These are phyloP conservation scores for Exobasidium cylindrosporum DNA, from an alignment of 1,284 basidiomycete genomes.

Conservation along the genomic window DNA sequence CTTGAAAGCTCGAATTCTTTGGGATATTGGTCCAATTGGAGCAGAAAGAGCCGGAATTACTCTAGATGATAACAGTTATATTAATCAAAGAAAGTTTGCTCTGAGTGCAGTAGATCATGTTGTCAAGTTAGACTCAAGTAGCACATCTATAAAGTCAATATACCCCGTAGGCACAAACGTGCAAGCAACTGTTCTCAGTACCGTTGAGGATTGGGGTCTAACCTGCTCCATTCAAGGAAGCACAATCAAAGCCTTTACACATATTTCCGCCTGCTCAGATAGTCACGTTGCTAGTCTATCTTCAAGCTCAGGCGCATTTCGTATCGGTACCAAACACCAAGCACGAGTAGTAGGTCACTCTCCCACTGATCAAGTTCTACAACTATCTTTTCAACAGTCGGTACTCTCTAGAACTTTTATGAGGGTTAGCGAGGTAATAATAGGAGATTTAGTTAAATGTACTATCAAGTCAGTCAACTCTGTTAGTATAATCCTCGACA, in stretches of 20 bases:
- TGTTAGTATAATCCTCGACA: constrained; percentile 48
- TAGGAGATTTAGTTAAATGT: constrained; percentile 40
- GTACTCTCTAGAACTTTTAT: constrained; percentile 83
- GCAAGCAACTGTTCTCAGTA: constrained; percentile 34
- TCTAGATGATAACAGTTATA: constrained; percentile 21
- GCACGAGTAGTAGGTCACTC: constrained; percentile 88
- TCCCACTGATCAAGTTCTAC: constrained; percentile 80
- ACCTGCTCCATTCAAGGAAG: constrained; percentile 30
- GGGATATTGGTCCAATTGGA: constrained; percentile 56
- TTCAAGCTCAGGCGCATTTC: constrained; percentile 58
- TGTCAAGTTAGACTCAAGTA: constrained; percentile 32
- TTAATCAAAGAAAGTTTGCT: constrained; percentile 36
- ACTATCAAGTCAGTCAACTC: constrained; percentile 23
- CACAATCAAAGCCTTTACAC: constrained; percentile 36
- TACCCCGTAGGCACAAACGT: constrained; percentile 27
- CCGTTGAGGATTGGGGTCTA: constrained; percentile 49
- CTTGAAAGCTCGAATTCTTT: constrained; percentile 81
- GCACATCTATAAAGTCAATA: constrained; percentile 35
- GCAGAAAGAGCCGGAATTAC: background rate
- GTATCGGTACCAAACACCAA: constrained; percentile 61
- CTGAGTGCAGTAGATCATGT: constrained; percentile 45
- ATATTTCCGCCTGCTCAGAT: constrained; percentile 87
- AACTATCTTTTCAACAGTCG: constrained; percentile 78
- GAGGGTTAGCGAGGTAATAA: constrained; percentile 71
- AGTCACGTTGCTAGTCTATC: constrained; percentile 75